Base-by-base conservation (phyloP, 495 filamentous ascomycete genomes). In the Glutinoglossum americanum region DNA sequence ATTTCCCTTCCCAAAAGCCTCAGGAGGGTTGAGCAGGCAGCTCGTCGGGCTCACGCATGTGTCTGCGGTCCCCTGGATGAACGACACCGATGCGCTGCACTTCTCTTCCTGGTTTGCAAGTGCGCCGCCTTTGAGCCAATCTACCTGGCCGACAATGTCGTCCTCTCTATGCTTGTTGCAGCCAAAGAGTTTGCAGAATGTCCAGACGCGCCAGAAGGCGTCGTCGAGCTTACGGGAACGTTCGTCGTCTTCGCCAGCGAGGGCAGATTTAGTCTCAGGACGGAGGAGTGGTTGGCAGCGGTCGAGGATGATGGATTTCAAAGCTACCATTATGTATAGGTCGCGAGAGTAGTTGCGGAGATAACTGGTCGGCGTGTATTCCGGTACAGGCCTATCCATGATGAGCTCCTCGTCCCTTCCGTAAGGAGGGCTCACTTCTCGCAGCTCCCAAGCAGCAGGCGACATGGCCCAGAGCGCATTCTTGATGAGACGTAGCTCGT, bases 131-230 rank as follows among this genome's bases (percentile, higher is more conserved):
- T 73, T 73, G 32, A 84, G 63, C 81, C 81, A 84, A 53, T 82
- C 79, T 60, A 81, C 68, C 62, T 84, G 81, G 10, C 74, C 79
- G n/a, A 72, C 66, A 51, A 81, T 69, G 60, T 83, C 80, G 30
- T 76, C 76, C 62, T 82, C 80, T 19, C 80, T 71, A 32, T 71
- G 70, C 54, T 79, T 80, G 0, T 72, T 72, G 44, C 71, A 72
- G 3, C 81, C 81, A 56, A 84, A 84, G 44, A 83, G 75, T 17
- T 75, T 76, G 64, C 80, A 83, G 67, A 84, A 84, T 3, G 76
- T 81, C 81, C 81, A 84, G 21, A 84, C 73, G 0, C 81, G 74
- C 79, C 80, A 83, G 56, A 83, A 76, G 0, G 81, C 80, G 64
- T 80, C 73, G 61, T 83, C 76, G n/a, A 83, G 72, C 56, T 76